Conservation (phyloP, 208 protist genomes). For the Leishmania gerbilli region DNA sequence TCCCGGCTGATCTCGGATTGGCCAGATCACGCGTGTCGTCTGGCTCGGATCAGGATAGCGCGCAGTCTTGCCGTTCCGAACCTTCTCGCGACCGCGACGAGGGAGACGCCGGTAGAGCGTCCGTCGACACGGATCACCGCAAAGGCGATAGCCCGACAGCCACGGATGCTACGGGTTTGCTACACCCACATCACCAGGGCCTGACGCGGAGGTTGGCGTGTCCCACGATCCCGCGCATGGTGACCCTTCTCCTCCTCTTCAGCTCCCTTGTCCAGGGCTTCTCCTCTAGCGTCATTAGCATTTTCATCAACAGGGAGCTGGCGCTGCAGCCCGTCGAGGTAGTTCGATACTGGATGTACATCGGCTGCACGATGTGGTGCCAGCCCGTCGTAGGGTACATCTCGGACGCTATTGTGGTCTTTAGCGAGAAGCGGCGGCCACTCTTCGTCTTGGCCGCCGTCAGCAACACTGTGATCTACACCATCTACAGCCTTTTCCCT, state of each 20-base stretch:
- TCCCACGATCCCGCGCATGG: conserved; percentile 26
- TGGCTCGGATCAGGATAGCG: too few relatives aligned
- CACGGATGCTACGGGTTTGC: neutral
- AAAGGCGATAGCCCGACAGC: neutral
- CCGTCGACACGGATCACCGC: neutral
- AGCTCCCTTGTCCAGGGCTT: conserved; percentile 37
- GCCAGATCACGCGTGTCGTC: neutral
- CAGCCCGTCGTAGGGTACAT: conserved; percentile 42
- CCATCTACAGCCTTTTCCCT: conserved; percentile 19
- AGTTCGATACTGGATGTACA: conserved; percentile 45
- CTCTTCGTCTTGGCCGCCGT: conserved; percentile 34
- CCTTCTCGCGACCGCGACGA: neutral
- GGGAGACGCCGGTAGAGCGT: neutral
- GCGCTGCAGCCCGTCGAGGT: conserved; percentile 35
- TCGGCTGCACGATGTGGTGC: conserved; percentile 33
- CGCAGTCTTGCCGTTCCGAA: neutral
- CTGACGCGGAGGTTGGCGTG: neutral
- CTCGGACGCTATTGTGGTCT: conserved; percentile 38
- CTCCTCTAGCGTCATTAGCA: conserved; percentile 28
- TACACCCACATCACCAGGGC: neutral
- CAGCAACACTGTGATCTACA: conserved; percentile 36
- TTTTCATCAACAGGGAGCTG: conserved; percentile 42
- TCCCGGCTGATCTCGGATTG: neutral
- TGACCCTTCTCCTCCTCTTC: conserved; percentile 39
- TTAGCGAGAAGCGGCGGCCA: conserved; percentile 45